phyloP scores from a whole-genome alignment of 106 monocot genomes.

The Dendrobium catenatum region DNA sequence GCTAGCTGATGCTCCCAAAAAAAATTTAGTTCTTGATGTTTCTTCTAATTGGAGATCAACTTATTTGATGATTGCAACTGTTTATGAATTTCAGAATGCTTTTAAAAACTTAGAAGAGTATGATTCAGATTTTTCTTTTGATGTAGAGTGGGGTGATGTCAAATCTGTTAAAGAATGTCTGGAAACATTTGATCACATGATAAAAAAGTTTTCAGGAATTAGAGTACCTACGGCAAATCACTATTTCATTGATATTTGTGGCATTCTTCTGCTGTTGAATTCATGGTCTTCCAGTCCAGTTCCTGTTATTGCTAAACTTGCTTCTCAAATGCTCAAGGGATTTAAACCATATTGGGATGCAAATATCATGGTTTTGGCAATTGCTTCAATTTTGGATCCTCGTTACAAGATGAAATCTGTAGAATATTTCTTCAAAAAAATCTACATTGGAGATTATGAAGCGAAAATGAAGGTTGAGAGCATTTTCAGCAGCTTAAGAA shows the following conservation, averaged over 20 bases:
- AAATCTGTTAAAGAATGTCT: constrained; percentile 58
- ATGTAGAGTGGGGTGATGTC: constrained; percentile 49
- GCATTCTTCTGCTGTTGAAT: constrained; percentile 54
- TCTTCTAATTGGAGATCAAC: constrained; percentile 50
- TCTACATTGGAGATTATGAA: constrained; percentile 46
- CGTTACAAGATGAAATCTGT: constrained; percentile 86
- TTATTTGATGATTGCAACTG: constrained; percentile 64
- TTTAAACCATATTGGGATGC: constrained; percentile 71
- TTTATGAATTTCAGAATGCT: constrained; percentile 47
- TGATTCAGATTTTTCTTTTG: constrained; percentile 24
- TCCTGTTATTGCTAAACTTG: constrained; percentile 38
- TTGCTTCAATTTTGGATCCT: constrained; percentile 80
- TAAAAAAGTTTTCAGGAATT: constrained; percentile 43
- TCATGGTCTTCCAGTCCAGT: constrained; percentile 39
- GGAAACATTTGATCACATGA: constrained; percentile 48
- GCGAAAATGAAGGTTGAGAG: constrained; percentile 43
- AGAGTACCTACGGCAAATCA: constrained; percentile 60
- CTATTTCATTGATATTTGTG: constrained; percentile 73
- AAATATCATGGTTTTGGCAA: constrained; percentile 51
- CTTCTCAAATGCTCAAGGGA: constrained; percentile 59
- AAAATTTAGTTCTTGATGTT: constrained; percentile 42
- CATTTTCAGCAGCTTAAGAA: constrained; percentile 41
- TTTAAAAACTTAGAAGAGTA: constrained; percentile 39
- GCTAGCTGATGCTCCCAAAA: constrained; percentile 27
- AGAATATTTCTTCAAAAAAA: constrained; percentile 64